These are phyloP conservation scores for Kwoniella bestiolae DNA, from an alignment of 768 basidiomycete genomes.

Conservation along the genomic window DNA sequence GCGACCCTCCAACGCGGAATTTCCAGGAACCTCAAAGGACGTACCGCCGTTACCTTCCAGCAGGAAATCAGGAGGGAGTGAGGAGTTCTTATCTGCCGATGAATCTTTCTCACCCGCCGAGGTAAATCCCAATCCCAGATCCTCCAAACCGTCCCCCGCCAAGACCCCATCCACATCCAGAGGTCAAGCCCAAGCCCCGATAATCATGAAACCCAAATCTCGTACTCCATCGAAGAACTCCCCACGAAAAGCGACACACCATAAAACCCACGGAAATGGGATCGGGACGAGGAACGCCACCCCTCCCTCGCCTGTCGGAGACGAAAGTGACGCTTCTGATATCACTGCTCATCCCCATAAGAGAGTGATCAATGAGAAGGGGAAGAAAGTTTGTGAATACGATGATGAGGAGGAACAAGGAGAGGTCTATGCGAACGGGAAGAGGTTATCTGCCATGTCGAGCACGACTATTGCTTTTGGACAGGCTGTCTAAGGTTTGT, in stretches of 20 bases:
- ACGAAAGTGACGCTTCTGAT: conserved; percentile 4
- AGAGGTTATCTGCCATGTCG: conserved; percentile 16
- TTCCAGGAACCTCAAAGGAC: background rate
- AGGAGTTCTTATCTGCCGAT: conserved; percentile 12
- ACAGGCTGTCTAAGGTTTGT: conserved; percentile 8
- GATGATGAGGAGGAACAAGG: background rate
- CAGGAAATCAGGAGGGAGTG: background rate
- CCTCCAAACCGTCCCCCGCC: background rate
- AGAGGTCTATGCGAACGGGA: background rate
- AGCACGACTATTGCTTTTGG: conserved; percentile 12
- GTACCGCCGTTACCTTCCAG: background rate
- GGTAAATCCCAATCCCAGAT: background rate
- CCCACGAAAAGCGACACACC: conserved; percentile 1
- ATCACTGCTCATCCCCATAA: background rate
- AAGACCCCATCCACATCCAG: background rate
- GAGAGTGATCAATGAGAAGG: background rate
- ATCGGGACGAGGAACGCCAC: background rate
- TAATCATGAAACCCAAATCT: conserved; percentile 1
- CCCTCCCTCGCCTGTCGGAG: conserved; percentile 3
- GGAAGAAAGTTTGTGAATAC: background rate
- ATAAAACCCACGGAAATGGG: too few species aligned
- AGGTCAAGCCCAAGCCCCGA: background rate
- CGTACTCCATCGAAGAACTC: background rate
- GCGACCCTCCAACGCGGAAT: conserved; percentile 16
- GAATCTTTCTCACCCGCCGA: background rate